Base-by-base conservation (phyloP, 1,284 basidiomycete species). In the Sparassis latifolia region DNA sequence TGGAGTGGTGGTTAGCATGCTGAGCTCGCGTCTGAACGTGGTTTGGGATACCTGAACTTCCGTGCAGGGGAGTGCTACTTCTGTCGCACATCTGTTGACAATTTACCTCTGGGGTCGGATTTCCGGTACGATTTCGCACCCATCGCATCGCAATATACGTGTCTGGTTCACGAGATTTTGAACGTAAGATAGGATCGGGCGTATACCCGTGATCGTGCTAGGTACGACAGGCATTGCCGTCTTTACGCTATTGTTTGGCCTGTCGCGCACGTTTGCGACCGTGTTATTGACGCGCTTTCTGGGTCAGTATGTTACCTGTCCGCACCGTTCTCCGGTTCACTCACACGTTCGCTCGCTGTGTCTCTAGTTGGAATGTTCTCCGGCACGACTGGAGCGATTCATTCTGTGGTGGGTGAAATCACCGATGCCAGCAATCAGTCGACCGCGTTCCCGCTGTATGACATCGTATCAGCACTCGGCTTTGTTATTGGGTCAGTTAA, bases 351-450 rank as follows among this genome's bases (percentile, higher is more conserved):
- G 35, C 7, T 38, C 43, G 27, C 3, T 35, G 5, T 31, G 39
- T n/a, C 5, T 35, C 10, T 32, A 67, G 66, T 53, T 27, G 64
- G 66, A 1, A 60, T 81, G 5, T 78, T 77, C 53, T 76, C 75
- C 31, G 83, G 81, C 7, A 85, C 78, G 42, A 66, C 80, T 33
- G 79, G 81, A 12, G 82, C 82, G 27, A 75, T 83, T 31, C 78
- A 82, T 47, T 80, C 79, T 0, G 70, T 79, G 2, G 69, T 85
- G 0, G 77, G 80, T 6, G 84, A 87, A 62, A 70, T 88, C n/a
- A 82, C 82, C 2, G 80, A 88, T 58, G 62, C 75, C 7, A 78
- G 77, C 3, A 86, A 88, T 52, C 77, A 84, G 60, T 76, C 77
- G 1, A 60, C 70, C 39, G 80, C 79, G 0, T 82, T 82, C 56